A percentile compares a stretch with the other conserved stretches of the same genome.
Evolutionary conservation across 139 green algal species (phyloP).

Genomic region (Gonium pectorale): DNA sequence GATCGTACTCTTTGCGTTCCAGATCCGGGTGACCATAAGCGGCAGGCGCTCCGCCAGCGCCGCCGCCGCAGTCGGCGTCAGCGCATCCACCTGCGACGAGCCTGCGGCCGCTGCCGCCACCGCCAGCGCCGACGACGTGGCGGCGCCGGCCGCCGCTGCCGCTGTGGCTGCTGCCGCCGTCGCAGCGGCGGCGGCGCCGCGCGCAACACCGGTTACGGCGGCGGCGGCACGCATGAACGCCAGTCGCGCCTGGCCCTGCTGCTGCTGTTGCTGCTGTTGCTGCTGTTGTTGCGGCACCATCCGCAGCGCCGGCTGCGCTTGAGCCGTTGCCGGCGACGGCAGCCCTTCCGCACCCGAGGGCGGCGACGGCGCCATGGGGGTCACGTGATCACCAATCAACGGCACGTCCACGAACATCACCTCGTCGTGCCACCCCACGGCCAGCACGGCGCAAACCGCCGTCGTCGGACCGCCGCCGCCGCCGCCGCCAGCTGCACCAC

Average conservation of each 20-base stretch:
- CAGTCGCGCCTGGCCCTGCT: not conserved
- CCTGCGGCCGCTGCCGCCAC: not conserved
- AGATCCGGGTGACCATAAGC: slow-evolving; percentile 22
- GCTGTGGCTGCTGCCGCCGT: slow-evolving; percentile 10
- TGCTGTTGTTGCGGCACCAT: not conserved
- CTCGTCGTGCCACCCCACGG: slow-evolving; percentile 54
- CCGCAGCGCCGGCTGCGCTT: not conserved
- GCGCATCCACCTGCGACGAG: slow-evolving; percentile 21
- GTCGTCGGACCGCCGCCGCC: not conserved
- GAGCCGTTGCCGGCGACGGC: not conserved
- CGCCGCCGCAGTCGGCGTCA: slow-evolving; percentile 16
- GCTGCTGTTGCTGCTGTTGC: not conserved
- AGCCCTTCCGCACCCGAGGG: not conserved
- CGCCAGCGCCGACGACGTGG: slow-evolving; percentile 30
- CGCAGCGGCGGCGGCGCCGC: slow-evolving; percentile 30
- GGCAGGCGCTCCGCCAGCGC: slow-evolving; percentile 21
- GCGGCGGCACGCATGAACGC: slow-evolving; percentile 24
- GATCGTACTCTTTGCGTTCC: slow-evolving; percentile 7
- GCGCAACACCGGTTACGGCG: slow-evolving; percentile 17
- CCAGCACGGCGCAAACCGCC: slow-evolving; percentile 48
- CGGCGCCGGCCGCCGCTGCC: not conserved
- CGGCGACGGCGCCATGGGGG: not conserved
- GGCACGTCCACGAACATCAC: slow-evolving; percentile 64
- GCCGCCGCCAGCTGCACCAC: not conserved
- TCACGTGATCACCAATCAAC: slow-evolving; percentile 61